These are phyloP conservation scores for Leccinum longicurvipes DNA, from an alignment of 768 basidiomycete genomes.

Conservation along the genomic window DNA sequence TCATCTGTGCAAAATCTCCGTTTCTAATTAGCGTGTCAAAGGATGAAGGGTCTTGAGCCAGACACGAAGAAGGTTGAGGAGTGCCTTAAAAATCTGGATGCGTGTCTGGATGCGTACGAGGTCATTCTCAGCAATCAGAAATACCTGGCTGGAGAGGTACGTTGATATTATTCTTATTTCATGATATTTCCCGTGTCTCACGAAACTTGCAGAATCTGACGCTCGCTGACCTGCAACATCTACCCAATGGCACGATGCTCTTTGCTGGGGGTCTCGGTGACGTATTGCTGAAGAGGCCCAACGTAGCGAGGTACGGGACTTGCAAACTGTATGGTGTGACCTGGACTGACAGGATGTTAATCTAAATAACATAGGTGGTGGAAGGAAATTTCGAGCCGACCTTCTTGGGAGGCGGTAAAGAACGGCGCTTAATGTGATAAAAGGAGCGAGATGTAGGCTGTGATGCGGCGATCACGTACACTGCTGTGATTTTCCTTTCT, in stretches of 20 bases:
- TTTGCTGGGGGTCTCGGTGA: slow-evolving; percentile 24
- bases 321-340: background rate
- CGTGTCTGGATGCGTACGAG: slow-evolving; percentile 51
- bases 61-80: slow-evolving; percentile 22
- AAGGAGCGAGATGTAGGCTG: too few species aligned
- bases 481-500: too few species aligned
- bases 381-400: slow-evolving; percentile 42
- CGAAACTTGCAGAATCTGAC: slow-evolving; percentile 37
- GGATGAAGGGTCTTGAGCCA: slow-evolving; percentile 3
- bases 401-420: slow-evolving; percentile 36
- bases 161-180: slow-evolving; percentile 8
- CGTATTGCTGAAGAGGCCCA: slow-evolving; percentile 36
- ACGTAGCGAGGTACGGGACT: slow-evolving; percentile 39
- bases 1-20: background rate
- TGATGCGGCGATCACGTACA: too few species aligned
- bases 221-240: slow-evolving; percentile 57
- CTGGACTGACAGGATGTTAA: background rate
- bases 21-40: background rate
- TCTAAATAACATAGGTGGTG: slow-evolving; percentile 42
- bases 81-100: slow-evolving; percentile 18
- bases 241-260: slow-evolving; percentile 42
- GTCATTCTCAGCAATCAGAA: slow-evolving; percentile 49
- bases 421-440: background rate
- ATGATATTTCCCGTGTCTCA: background rate
- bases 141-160: slow-evolving; percentile 56